Evolutionary conservation across 257 asterid species (phyloP).

Genomic region (Asclepias syriaca): DNA sequence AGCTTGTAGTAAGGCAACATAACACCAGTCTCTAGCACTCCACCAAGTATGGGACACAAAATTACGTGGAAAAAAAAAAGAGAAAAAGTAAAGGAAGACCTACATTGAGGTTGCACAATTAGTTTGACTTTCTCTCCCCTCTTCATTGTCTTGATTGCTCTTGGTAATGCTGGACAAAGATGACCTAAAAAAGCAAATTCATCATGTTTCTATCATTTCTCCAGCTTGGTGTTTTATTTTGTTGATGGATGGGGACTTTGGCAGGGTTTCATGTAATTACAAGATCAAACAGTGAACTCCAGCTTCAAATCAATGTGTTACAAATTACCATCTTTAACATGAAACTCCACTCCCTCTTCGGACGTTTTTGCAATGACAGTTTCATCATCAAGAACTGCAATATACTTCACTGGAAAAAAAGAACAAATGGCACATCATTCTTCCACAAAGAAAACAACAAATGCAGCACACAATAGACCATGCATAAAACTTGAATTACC

Average conservation of each 20-base stretch:
- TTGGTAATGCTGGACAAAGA: slow-evolving; percentile 60
- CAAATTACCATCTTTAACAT: slow-evolving; percentile 54
- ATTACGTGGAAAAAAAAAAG: not conserved
- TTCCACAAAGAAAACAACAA: slow-evolving; percentile 9
- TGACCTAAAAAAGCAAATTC: slow-evolving; percentile 37
- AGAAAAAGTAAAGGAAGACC: slow-evolving; percentile 13
- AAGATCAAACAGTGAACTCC: slow-evolving; percentile 1
- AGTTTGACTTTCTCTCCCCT: slow-evolving; percentile 56
- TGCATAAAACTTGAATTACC: slow-evolving; percentile 26
- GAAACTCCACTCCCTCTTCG: slow-evolving; percentile 57
- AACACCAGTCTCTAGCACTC: not conserved
- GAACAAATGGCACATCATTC: slow-evolving; percentile 5
- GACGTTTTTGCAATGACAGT: slow-evolving; percentile 46
- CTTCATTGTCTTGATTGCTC: slow-evolving; percentile 70
- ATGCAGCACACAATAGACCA: not conserved
- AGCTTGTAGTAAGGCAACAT: not conserved
- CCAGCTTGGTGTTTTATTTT: not conserved
- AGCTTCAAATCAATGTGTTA: slow-evolving; percentile 7
- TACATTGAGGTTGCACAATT: slow-evolving; percentile 59
- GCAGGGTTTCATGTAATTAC: not conserved
- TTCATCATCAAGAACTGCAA: slow-evolving; percentile 46
- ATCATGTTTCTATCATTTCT: not conserved
- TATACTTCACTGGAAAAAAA: slow-evolving; percentile 45
- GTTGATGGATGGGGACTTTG: not conserved
- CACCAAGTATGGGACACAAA: slow-evolving; percentile 10